Base-by-base conservation (phyloP, 192 early-diverging fungal species). In the Coemansia sp. region DNA sequence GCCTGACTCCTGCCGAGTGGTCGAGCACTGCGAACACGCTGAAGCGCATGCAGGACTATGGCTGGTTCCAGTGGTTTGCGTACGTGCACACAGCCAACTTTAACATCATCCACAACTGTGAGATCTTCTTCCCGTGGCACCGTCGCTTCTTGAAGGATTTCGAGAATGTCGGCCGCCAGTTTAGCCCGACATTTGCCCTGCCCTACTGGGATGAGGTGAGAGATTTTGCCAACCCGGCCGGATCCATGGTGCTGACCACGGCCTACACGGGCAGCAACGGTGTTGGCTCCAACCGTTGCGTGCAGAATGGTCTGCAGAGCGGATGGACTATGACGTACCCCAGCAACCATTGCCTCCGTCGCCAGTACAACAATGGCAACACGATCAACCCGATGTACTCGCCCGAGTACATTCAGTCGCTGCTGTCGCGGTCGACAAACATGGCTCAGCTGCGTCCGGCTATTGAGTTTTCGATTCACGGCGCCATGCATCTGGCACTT, bases 201-300 rank as follows among this genome's bases (percentile, higher is more conserved):
- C 83, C 83, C 27, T 84, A 84, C 70, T 84, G 83, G 83, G 83
- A 84, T 37, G 72, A 62, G 64, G 49, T 73, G 50, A 68, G 75
- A 11, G 83, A 84, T 75, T 81, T 66, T 45, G 68, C 72, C 70
- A 75, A 72, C 66, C 72, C 75, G 15, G 59, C 75, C 1, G 62
- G 47, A 29, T 78, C 72, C 32, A 55, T 63, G 0, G 65, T 84
- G 15, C 67, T 84, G 62, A 55, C 69, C 47, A 8, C 57, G 19
- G 60, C 60, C 24, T 78, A 66, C 51, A 9, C 73, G 12, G 83
- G 83, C 23, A 48, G 57, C 62, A 77, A 84, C 63, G 82, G 82
- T 39, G 61, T 45, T 17, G 69, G 61, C 58, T 35, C 48, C 38
- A 58, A 58, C 70, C 9, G 56, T 1, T 84, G 82, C 27, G 68